A percentile compares a stretch with the other conserved stretches of the same genome.
Conservation (phyloP, 2,329 filamentous ascomycete genomes). For the Fusarium napiforme region DNA sequence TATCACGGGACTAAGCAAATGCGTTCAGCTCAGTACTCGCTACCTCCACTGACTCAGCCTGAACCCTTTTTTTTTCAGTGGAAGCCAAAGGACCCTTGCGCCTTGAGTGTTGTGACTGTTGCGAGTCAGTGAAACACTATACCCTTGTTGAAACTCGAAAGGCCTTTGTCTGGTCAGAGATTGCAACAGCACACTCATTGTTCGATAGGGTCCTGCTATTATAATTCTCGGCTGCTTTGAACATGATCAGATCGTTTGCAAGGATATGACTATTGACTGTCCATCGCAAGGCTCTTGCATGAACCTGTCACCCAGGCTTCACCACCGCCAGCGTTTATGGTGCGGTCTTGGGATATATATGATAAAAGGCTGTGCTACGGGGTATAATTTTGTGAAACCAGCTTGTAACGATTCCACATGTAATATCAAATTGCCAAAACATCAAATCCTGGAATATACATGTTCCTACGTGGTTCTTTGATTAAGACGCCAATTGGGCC, state of each 20-base stretch:
- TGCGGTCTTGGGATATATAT: neutral
- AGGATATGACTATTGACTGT: neutral
- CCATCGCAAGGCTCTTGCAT: neutral
- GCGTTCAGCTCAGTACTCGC: neutral
- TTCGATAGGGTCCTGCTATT: neutral
- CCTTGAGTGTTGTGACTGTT: neutral
- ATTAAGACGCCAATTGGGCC: conserved; percentile 31
- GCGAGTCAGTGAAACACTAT: conserved; percentile 7
- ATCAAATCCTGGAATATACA: neutral
- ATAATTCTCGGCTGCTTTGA: neutral
- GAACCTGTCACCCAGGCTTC: neutral
- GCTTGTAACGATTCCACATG: neutral
- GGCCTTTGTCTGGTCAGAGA: neutral
- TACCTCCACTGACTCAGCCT: neutral
- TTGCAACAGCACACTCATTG: neutral
- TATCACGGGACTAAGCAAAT: neutral
- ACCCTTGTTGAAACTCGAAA: conserved; percentile 7
- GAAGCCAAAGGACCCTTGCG: neutral
- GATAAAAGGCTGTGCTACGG: neutral
- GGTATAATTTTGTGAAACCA: neutral
- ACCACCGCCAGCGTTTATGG: neutral
- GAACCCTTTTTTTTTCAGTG: neutral
- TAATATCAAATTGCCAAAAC: neutral
- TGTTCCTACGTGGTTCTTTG: conserved; percentile 17
- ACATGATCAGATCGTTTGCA: neutral